phyloP scores from a whole-genome alignment of 805 yeast genomes.

The Metschnikowia baotianmanensis region DNA sequence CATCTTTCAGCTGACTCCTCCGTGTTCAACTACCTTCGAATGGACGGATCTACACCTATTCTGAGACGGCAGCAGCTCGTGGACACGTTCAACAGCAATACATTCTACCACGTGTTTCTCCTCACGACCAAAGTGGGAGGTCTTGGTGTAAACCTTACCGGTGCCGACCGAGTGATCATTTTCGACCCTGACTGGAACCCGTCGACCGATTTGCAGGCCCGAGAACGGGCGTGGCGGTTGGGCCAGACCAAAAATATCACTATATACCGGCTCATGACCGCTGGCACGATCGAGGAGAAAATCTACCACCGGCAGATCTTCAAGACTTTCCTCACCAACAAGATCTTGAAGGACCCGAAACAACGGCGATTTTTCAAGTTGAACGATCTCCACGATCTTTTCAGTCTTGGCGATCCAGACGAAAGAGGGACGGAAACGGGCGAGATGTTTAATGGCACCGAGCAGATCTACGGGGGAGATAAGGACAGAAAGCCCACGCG shows the following conservation, averaged over 20 bases:
- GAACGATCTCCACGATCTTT: conserved; percentile 87
- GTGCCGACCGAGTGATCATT: conserved; percentile 91
- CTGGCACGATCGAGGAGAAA: conserved; percentile 95
- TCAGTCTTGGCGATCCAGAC: conserved; percentile 74
- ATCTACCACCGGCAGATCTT: conserved; percentile 96
- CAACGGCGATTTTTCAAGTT: conserved; percentile 90
- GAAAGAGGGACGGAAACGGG: conserved; percentile 69
- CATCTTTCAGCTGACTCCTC: background rate
- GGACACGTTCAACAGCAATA: conserved; percentile 70
- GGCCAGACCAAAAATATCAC: conserved; percentile 93
- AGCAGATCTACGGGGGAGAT: conserved; percentile 33
- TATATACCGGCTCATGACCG: conserved; percentile 86
- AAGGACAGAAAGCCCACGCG: conserved; percentile 33
- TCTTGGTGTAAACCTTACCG: conserved; percentile 87
- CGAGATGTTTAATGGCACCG: conserved; percentile 53
- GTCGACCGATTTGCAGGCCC: conserved; percentile 93
- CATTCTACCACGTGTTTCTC: conserved; percentile 60
- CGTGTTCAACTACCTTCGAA: conserved; percentile 58
- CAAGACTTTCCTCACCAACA: conserved; percentile 90
- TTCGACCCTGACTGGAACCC: conserved; percentile 99
- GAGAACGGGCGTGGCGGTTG: conserved; percentile 95
- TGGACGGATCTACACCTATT: conserved; percentile 94
- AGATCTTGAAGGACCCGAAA: conserved; percentile 91
- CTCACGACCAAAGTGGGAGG: conserved; percentile 97
- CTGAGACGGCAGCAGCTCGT: conserved; percentile 73